Conservation (phyloP, 1,284 basidiomycete species). For the Inonotus hispidus region DNA sequence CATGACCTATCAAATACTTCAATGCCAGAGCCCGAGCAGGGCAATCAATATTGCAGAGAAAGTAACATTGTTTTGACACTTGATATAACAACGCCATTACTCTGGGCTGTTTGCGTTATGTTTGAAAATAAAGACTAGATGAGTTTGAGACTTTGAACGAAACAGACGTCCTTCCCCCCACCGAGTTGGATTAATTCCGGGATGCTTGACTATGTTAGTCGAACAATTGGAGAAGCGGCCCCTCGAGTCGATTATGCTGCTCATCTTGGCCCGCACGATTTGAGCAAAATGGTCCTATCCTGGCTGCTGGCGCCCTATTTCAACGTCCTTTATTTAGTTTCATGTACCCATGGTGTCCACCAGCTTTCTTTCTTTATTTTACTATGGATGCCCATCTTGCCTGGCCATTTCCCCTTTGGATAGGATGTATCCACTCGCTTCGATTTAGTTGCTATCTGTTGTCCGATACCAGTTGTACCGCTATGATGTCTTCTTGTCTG, state of each 20-base stretch:
- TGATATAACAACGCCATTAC: constrained; percentile 38
- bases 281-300: background rate
- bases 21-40: constrained; percentile 28
- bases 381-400: too few species aligned
- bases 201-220: constrained; percentile 38
- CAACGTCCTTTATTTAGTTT: too few species aligned
- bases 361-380: too few species aligned
- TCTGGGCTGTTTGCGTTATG: too few species aligned
- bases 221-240: constrained; percentile 37
- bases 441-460: too few species aligned
- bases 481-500: too few species aligned
- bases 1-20: constrained; percentile 2
- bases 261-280: background rate
- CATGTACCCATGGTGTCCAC: too few species aligned
- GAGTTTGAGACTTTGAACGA: constrained; percentile 25
- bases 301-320: background rate
- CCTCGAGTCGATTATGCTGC: constrained; percentile 29
- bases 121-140: too few species aligned
- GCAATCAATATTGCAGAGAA: constrained; percentile 38
- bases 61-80: constrained; percentile 34
- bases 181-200: constrained; percentile 34
- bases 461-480: too few species aligned
- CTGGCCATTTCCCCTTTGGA: too few species aligned
- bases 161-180: constrained; percentile 33
- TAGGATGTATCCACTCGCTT: too few species aligned